phyloP scores from a whole-genome alignment of 768 basidiomycete genomes.

The Boletus sp. region DNA sequence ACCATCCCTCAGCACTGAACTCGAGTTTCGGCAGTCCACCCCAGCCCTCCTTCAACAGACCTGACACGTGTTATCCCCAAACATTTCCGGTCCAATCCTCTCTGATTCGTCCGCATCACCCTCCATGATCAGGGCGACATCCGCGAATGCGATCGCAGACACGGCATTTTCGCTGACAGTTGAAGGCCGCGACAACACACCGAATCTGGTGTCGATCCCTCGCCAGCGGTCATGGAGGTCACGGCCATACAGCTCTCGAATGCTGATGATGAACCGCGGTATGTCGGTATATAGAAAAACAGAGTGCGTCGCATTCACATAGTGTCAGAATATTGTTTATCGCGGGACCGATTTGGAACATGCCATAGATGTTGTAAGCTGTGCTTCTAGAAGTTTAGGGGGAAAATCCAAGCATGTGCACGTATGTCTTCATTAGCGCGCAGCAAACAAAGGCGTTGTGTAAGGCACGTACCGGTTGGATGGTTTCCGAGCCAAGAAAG shows the following conservation, averaged over 20 bases:
- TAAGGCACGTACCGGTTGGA: not conserved
- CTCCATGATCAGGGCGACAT: not conserved
- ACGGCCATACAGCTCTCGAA: not conserved
- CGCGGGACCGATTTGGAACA: not conserved
- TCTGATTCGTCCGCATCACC: not conserved
- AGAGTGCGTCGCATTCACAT: not conserved
- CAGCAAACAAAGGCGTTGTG: not conserved
- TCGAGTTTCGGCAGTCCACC: too few species aligned
- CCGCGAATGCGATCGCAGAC: not conserved
- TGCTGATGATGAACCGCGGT: not conserved
- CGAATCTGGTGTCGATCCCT: not conserved
- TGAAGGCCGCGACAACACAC: not conserved
- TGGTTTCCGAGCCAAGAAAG: too few species aligned
- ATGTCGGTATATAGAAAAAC: not conserved
- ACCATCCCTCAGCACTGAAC: too few species aligned
- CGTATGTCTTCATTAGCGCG: not conserved
- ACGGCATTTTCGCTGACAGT: not conserved
- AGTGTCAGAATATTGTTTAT: not conserved
- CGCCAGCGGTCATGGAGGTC: not conserved
- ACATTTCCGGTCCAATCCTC: not conserved
- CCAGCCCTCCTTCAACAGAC: not conserved
- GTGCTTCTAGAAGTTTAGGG: not conserved
- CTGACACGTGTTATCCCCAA: not conserved
- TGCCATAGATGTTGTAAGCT: not conserved
- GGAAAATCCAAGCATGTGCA: not conserved